Base-by-base conservation (phyloP, 805 yeast genomes). In the Debaryomyces hansenii region DNA sequence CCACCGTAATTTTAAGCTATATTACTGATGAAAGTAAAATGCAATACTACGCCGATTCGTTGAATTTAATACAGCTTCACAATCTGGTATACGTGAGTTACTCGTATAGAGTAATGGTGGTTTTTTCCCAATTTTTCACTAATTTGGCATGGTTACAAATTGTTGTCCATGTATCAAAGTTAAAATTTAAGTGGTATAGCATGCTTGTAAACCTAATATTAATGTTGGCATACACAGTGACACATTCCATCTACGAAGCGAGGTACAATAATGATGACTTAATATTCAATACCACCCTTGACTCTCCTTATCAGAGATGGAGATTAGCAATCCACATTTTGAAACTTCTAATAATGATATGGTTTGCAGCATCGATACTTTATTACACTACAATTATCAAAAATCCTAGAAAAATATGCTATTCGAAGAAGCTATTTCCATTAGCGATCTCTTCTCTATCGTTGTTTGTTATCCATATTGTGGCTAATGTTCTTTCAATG, bases 131-230 rank as follows among this genome's bases (percentile, higher is more conserved):
- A 47, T 42, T 75, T 0, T 57, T 80, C n/a, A 67, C 77, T 5
- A 74, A 75, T 66, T 50, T 75, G n/a, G 82, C 84, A 1, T 82
- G 82, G 74, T 56, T 78, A 4, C 85, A 83, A 55, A 70, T 83
- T 8, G 62, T 74, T 12, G 50, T 73, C 21, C 76, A 70, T 49
- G 64, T 69, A 29, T 58, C 54, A 40, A 69, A 54, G 55, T 64
- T 49, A 36, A 61, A 54, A 47, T 62, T 57, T 52, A 66, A 64
- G 42, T 57, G 54, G 51, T 47, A 39, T 11, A 57, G 68, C n/a
- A 56, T 63, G 12, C 50, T 56, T 10, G 42, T 61, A 2, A 79
- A 79, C 0, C 45, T 59, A 2, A 18, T 57, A 4, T 39, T 77
- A 15, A 57, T 67, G 15, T 46, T 66, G 2, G 53, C 52, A 36